Base-by-base conservation (phyloP, 345 rosid species). In the Salix brachista region DNA sequence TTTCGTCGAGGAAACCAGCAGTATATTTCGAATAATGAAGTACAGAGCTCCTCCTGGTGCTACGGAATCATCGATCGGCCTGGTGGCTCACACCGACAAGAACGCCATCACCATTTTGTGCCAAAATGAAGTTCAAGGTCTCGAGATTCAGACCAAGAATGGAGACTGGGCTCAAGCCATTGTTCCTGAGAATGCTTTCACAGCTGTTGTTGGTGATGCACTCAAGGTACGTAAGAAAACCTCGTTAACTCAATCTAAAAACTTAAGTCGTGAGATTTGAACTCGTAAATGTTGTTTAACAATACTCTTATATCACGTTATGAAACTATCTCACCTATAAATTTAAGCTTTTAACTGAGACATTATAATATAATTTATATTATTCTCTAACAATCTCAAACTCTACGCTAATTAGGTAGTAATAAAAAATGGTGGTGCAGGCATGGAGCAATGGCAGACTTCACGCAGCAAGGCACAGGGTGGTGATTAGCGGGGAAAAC, bases 391-490 rank as follows among this genome's bases (percentile, higher is more conserved):
- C 1, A 4, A 6, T 41, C 2, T 41, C 12, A 7, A 60, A 23
- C 11, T 8, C 0, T n/a, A 21, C 8, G 18, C 2, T 74, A 26
- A 65, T 2, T 62, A 25, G 0, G 16, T 3, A 16, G 7, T 42
- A 30, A 21, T 2, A 5, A 8, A 3, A 7, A 8, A 4, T 19
- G 14, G 21, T 54, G 60, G 13, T 21, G n/a, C 60, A 87, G 91
- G 90, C 87, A 12, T 87, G 90, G 90, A 89, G 90, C 88, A 89
- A 89, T 52, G 90, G 85, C 11, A 84, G 90, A 65, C 78, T 87
- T 21, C 61, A 77, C 39, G 85, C 92, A 25, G 78, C 73, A n/a
- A 83, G 73, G 28, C 92, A 89, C 69, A 76, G 89, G 68, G 92
- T 89, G 85, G 80, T 83, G 74, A 80, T 85, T 60, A 76, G 80